Base-by-base conservation (phyloP, 2,329 filamentous ascomycete genomes). In the Arthrobotrys sinensis region DNA sequence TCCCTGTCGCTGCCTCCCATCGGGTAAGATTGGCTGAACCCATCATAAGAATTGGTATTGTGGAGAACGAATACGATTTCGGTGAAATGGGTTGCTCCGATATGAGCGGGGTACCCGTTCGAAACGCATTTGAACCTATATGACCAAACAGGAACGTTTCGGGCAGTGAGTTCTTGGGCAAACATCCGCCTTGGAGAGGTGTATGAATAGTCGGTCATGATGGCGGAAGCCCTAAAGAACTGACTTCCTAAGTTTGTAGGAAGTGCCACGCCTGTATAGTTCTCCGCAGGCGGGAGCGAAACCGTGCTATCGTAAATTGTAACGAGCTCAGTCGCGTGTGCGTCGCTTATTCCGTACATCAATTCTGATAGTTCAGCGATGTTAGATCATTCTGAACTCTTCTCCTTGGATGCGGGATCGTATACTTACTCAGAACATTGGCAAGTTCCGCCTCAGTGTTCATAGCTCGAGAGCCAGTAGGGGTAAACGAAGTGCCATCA, bases 91-190 rank as follows among this genome's bases (percentile, higher is more conserved):
- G 86, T 86, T 0, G 86, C 86, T 0, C 86, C 87, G 0, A 84
- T 81, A 0, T 84, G 82, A 8, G 84, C 83, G 0, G 85, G 83
- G 0, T 86, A 80, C 8, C 88, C 86, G 4, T 85, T 85, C 0
- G 87, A 84, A 8, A 87, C 83, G 7, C 88, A 88, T 81, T 91
- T 89, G 85, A 91, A 91, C 55, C 88, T 86, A 83, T 90, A 91
- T 80, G 87, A 88, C 84, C 89, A 91, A 10, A 88, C 88, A 4
- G 87, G 84, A 0, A 88, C 81, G 12, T 84, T 84, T 40, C 85
- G 83, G 4, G 84, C 83, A 8, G 87, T 85, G 86, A 88, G 90
- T 0, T 85, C 84, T 80, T 88, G 84, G 78, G 86, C 87, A 4
- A 88, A 86, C 21, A 86, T 84, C 2, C 89, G 86, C 1, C 89